Evolutionary conservation across 176 grass and related monocot genomes (phyloP), one percentile per base, ranked within the genome.

Genomic region (Triticum dicoccoides): DNA sequence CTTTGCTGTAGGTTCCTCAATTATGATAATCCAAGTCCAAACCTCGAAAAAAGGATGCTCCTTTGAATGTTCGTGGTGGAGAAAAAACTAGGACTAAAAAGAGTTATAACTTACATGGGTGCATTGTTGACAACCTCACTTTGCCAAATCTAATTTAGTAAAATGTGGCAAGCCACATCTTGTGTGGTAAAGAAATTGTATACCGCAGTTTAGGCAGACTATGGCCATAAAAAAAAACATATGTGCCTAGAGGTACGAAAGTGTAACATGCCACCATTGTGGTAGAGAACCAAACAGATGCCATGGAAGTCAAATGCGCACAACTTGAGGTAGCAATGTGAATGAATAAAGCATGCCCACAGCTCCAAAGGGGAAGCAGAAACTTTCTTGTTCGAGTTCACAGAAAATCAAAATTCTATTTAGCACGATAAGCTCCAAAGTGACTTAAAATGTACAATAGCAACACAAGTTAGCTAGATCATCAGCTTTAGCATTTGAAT

Each of bases 21-120:
- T 29, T 39, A 61, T 23, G 12, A 67, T 2, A 76, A 89, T 80
- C 33, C 15, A 65, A 80, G 49, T 39, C 68, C 67, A 65, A 89
- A 73, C 21, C 32, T 80, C n/a, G n/a, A 79, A 61, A 34, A 18
- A 70, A 35, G 3, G 38, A 83, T 73, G 32, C 39, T 8, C 15
- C 54, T 73, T 79, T 6, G 49, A 41, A 69, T 61, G n/a, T 17
- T 83, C 13, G 61, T 21, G 13, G 68, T 84, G 27, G 3, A 39
- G 21, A 71, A 80, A 34, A 68, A 5, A 29, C 5, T 41, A 80
- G 23, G n/a, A 24, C 21, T 9, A 23, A 20, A 65, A 68, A 35
- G 32, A 32, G 66, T 65, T 65, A 12, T 80, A 65, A 65, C 23
- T n/a, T 81, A 41, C 34, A 70, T 11, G 20, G 17, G 9, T 39